Evolutionary conservation across 2,329 filamentous ascomycete species (phyloP).

Genomic region (Botryosphaeria dothidea): DNA sequence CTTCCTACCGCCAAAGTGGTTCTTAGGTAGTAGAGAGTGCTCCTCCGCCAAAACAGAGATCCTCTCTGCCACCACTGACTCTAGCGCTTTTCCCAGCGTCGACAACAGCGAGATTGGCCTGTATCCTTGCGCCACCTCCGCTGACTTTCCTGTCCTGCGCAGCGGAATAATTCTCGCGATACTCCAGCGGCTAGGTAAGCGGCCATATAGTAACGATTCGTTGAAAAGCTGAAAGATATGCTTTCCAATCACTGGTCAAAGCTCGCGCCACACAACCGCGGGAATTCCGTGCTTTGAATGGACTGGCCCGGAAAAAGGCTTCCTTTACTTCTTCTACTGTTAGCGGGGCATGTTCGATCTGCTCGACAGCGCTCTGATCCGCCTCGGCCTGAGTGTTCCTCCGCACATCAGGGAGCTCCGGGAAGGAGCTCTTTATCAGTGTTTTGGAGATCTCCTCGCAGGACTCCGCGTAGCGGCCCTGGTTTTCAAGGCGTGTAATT

Average conservation of each 20-base stretch:
- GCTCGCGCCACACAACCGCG: neutral
- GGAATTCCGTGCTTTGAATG: neutral
- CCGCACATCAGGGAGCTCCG: neutral
- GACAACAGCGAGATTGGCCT: slow-evolving; percentile 30
- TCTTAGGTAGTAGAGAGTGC: slow-evolving; percentile 24
- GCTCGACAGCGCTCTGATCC: neutral
- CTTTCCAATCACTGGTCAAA: neutral
- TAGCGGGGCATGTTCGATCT: neutral
- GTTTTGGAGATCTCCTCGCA: neutral
- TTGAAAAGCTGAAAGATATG: neutral
- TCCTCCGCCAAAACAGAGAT: neutral
- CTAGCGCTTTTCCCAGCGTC: slow-evolving; percentile 28
- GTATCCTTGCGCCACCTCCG: slow-evolving; percentile 26
- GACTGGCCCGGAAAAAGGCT: neutral
- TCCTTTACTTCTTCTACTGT: neutral
- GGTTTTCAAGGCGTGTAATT: neutral
- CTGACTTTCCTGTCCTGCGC: neutral
- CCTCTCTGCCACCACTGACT: slow-evolving; percentile 12
- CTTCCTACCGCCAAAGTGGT: slow-evolving; percentile 41
- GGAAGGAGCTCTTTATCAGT: neutral
- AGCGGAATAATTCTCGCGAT: neutral
- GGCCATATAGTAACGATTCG: neutral
- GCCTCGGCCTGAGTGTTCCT: neutral
- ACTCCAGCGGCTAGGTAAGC: neutral
- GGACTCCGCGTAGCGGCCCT: neutral